Evolutionary conservation across 495 filamentous ascomycete species (phyloP).

Genomic region (Tuber magnatum): DNA sequence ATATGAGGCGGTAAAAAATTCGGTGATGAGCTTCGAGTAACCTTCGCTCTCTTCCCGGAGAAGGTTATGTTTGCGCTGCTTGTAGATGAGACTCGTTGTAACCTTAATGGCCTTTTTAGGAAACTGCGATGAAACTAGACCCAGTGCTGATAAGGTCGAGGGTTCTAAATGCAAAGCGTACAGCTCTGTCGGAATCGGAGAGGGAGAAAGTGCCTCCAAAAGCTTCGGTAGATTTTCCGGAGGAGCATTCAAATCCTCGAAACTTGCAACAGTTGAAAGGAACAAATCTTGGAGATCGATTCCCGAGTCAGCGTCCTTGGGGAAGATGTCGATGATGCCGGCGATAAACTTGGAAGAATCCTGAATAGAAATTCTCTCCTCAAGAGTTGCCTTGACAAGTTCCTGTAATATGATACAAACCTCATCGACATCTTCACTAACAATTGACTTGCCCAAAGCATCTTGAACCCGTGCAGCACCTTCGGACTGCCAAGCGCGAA

Average conservation of each 20-base stretch:
- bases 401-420: conserved; percentile 77
- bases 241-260: conserved; percentile 53
- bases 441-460: conserved; percentile 49
- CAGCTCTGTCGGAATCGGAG: conserved; percentile 59
- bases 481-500: conserved; percentile 49
- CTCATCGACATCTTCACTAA: conserved; percentile 57
- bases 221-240: conserved; percentile 41
- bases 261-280: conserved; percentile 69
- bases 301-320: conserved; percentile 45
- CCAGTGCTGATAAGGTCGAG: conserved; percentile 61
- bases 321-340: conserved; percentile 60
- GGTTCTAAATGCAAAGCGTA: conserved; percentile 82
- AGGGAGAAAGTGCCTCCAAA: conserved; percentile 57
- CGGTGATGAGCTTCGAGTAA: conserved; percentile 78
- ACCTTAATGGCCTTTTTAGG: conserved; percentile 74
- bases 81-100: conserved; percentile 84
- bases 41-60: conserved; percentile 94
- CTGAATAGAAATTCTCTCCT: conserved; percentile 55
- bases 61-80: conserved; percentile 93
- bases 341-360: conserved; percentile 68
- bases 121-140: conserved; percentile 78
- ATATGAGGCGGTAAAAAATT: conserved; percentile 66
- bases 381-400: conserved; percentile 63
- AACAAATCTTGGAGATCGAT: conserved; percentile 53
- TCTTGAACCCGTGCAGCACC: conserved; percentile 49